Conservation (phyloP, 2,329 filamentous ascomycete species). For the Nannizzia gypsea region DNA sequence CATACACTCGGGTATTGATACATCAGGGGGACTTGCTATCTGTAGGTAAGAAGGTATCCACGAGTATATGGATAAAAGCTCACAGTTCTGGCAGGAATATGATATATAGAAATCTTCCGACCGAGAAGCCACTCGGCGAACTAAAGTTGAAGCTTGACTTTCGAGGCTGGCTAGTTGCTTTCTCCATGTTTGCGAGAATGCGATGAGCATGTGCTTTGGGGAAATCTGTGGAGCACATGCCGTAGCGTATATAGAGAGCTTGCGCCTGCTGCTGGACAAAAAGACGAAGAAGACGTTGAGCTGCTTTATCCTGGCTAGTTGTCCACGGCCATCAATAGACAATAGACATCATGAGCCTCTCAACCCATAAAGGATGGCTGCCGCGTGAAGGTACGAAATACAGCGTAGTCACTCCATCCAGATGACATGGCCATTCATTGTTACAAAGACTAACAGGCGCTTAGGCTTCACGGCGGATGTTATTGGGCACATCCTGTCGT, state of each 20-base stretch:
- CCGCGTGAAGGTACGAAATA: conserved; percentile 26
- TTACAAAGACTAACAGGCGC: background rate
- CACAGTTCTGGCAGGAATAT: too few relatives aligned
- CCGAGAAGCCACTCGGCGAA: background rate
- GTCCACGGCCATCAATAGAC: too few relatives aligned
- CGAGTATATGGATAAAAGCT: too few relatives aligned
- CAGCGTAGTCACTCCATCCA: background rate
- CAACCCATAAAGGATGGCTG: conserved; percentile 15
- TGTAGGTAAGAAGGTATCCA: too few relatives aligned
- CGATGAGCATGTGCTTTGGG: background rate
- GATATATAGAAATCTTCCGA: background rate
- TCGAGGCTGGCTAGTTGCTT: background rate
- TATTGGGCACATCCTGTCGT: conserved; percentile 45
- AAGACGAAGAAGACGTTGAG: background rate
- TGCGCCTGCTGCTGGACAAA: background rate
- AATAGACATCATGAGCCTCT: background rate
- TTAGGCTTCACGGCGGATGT: conserved; percentile 48
- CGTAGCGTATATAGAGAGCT: background rate
- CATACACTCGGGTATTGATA: too few relatives aligned
- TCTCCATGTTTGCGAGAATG: background rate
- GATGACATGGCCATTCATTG: background rate
- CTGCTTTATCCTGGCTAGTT: background rate
- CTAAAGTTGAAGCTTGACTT: background rate
- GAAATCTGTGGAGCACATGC: background rate
- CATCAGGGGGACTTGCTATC: too few relatives aligned